A percentile compares a stretch with the other conserved stretches of the same genome.
These are phyloP conservation scores for Aurifilum marmelostoma DNA, from an alignment of 2,329 filamentous ascomycete species.

Conservation along the genomic window DNA sequence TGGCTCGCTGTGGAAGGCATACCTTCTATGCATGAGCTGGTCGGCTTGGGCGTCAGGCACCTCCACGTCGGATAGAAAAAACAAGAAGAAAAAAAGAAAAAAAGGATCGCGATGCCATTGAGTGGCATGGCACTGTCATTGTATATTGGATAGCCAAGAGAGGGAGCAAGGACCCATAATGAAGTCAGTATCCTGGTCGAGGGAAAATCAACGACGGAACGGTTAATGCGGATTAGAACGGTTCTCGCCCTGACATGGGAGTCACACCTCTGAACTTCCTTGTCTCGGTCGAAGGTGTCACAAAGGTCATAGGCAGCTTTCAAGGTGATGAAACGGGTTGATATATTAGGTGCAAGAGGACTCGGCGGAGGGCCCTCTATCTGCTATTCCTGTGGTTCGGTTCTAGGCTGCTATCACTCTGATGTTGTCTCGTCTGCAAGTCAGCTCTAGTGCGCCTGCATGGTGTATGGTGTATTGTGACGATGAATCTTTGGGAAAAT, in stretches of 20 bases:
- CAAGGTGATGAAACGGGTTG: too few relatives aligned
- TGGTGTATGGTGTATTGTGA: neutral
- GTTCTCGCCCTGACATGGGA: neutral
- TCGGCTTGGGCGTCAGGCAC: conserved; percentile 54
- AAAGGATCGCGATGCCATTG: neutral
- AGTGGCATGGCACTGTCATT: neutral
- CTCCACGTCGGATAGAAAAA: conserved; percentile 32
- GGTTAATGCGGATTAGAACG: neutral
- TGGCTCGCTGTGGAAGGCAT: conserved; percentile 79
- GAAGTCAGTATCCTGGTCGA: neutral
- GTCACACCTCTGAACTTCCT: too few relatives aligned
- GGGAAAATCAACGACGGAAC: neutral
- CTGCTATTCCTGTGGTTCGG: too few relatives aligned
- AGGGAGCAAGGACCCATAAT: neutral
- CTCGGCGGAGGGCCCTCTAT: too few relatives aligned
- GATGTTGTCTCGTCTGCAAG: too few relatives aligned
- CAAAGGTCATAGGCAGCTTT: too few relatives aligned
- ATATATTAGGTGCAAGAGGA: too few relatives aligned
- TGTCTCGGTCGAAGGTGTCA: too few relatives aligned
- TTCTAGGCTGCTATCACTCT: too few relatives aligned
- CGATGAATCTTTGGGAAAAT: neutral
- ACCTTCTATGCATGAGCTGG: conserved; percentile 70
- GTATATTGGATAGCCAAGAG: neutral
- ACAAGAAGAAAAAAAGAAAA: too few relatives aligned
- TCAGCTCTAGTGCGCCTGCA: neutral